These are phyloP conservation scores for Chamaecrista fasciculata DNA, from an alignment of 306 rosid species.

Conservation along the genomic window DNA sequence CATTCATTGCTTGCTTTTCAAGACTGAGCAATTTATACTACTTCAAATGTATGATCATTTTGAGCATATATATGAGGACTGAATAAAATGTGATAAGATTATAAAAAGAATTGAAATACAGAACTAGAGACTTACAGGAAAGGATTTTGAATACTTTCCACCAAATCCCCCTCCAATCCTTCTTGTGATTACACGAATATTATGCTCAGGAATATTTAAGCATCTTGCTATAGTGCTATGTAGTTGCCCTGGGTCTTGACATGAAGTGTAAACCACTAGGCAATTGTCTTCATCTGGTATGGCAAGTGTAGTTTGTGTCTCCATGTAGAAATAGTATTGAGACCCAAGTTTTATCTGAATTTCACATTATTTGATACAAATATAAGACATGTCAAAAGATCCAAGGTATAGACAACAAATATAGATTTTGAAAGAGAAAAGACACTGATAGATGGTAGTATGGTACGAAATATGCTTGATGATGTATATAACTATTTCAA, in stretches of 20 bases:
- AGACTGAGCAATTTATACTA: neutral
- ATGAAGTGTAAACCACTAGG: conserved; percentile 69
- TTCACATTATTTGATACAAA: neutral
- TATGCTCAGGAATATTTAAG: conserved; percentile 71
- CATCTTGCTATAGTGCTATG: conserved; percentile 64
- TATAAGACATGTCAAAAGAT: neutral
- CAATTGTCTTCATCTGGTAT: conserved; percentile 94
- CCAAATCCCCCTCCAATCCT: conserved; percentile 99
- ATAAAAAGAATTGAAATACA: neutral
- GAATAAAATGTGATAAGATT: neutral
- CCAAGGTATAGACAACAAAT: neutral
- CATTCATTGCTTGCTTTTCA: neutral
- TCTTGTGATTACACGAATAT: conserved; percentile 82
- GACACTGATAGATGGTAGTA: neutral
- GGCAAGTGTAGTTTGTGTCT: conserved; percentile 88
- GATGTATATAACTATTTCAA: conserved; percentile 1
- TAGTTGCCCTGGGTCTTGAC: conserved; percentile 51
- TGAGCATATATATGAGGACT: neutral
- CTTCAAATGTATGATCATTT: no score
- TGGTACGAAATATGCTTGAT: conserved; percentile 17
- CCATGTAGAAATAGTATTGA: conserved; percentile 91
- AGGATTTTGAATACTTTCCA: conserved; percentile 59
- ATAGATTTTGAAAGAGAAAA: neutral
- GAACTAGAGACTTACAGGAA: conserved; percentile 57
- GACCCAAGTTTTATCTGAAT: conserved; percentile 82